Evolutionary conservation across 768 basidiomycete species (phyloP).

Genomic region (Neoboletus brunneissimus): DNA sequence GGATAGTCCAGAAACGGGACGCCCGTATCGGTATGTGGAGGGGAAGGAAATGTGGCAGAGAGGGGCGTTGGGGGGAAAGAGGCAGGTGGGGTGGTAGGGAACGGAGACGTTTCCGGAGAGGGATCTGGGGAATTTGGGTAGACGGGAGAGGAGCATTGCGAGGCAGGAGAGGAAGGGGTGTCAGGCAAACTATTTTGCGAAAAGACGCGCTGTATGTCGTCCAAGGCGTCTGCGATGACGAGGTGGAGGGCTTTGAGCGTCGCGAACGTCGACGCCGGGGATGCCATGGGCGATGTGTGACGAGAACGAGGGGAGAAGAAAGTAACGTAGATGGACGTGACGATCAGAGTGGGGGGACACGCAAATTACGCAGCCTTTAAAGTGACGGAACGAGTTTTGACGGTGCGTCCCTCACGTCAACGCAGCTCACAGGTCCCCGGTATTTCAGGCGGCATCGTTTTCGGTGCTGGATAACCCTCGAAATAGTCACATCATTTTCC

Average conservation of each 20-base stretch:
- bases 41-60: slow-evolving; percentile 24
- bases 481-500: slow-evolving; percentile 17
- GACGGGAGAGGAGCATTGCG: slow-evolving; percentile 17
- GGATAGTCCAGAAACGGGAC: slow-evolving; percentile 46
- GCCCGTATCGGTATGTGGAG: neutral
- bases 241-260: slow-evolving; percentile 60
- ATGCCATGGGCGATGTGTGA: slow-evolving; percentile 21
- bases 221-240: slow-evolving; percentile 65
- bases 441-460: neutral
- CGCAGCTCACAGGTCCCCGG: neutral
- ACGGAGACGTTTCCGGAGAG: slow-evolving; percentile 26
- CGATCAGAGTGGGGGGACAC: too few species aligned
- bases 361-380: slow-evolving; percentile 12
- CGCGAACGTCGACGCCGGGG: slow-evolving; percentile 55
- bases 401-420: slow-evolving; percentile 8
- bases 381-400: slow-evolving; percentile 3
- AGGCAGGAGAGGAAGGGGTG: slow-evolving; percentile 13
- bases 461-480: slow-evolving; percentile 1
- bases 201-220: slow-evolving; percentile 66
- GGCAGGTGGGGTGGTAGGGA: slow-evolving; percentile 24
- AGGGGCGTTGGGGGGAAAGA: slow-evolving; percentile 33
- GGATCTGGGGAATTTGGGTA: slow-evolving; percentile 31
- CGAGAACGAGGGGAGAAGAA: slow-evolving; percentile 6
- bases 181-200: slow-evolving; percentile 15
- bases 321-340: too few species aligned